These are phyloP conservation scores for Neotropicomus parvogracilis DNA, from an alignment of 1,284 basidiomycete genomes.

Conservation along the genomic window DNA sequence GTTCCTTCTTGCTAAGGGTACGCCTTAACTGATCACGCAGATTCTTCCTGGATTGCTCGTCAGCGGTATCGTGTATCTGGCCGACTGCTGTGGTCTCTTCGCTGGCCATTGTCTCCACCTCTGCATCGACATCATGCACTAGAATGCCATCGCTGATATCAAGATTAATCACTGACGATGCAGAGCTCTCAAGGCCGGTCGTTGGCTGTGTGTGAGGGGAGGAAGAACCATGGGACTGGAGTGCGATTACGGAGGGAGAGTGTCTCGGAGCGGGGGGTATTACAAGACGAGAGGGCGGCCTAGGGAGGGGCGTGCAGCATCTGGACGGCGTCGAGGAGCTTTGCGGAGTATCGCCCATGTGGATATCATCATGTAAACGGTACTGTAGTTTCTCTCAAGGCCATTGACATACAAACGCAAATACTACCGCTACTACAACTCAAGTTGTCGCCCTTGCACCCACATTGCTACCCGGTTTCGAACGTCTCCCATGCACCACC, in stretches of 20 bases:
- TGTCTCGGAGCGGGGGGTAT: slow-evolving; percentile 42
- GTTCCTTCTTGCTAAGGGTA: slow-evolving; percentile 52
- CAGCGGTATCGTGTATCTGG: slow-evolving; percentile 39
- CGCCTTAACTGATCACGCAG: slow-evolving; percentile 67
- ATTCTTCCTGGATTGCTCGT: slow-evolving; percentile 58
- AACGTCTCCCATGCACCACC: slow-evolving; percentile 80
- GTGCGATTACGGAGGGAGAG: slow-evolving; percentile 40
- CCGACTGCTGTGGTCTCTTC: slow-evolving; percentile 49
- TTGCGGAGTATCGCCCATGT: slow-evolving; percentile 23
- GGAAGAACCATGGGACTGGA: slow-evolving; percentile 41
- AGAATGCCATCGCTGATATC: slow-evolving; percentile 63
- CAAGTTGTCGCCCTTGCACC: slow-evolving; percentile 58
- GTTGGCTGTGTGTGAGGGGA: slow-evolving; percentile 31
- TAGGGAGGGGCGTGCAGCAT: slow-evolving; percentile 33
- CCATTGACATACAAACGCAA: slow-evolving; percentile 19
- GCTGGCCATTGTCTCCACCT: slow-evolving; percentile 48
- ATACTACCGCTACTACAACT: neutral
- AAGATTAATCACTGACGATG: slow-evolving; percentile 62
- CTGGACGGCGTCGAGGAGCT: slow-evolving; percentile 36
- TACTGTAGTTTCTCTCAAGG: too few relatives aligned
- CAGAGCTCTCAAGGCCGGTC: slow-evolving; percentile 53
- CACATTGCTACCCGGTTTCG: slow-evolving; percentile 66
- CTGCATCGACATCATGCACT: slow-evolving; percentile 59
- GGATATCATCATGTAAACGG: too few relatives aligned
- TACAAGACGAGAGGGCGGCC: slow-evolving; percentile 41